Conservation (phyloP, 768 basidiomycete genomes). For the Boletus pseudo-olivaceus region DNA sequence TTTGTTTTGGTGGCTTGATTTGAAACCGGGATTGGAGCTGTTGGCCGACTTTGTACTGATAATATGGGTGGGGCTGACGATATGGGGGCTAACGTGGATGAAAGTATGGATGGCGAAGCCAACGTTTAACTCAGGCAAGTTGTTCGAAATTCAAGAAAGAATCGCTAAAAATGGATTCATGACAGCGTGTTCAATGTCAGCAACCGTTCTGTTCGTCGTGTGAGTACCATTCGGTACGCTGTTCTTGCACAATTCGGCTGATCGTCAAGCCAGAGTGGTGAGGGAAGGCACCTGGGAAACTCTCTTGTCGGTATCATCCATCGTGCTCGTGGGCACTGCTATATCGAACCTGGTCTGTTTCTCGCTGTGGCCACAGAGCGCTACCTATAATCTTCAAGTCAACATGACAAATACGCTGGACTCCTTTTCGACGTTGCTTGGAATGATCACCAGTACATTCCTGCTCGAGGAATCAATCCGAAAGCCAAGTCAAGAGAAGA, state of each 20-base stretch:
- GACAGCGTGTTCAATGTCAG: slow-evolving; percentile 79
- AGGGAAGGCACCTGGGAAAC: slow-evolving; percentile 84
- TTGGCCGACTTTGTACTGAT: slow-evolving; percentile 73
- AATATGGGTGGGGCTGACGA: slow-evolving; percentile 78
- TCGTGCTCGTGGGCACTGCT: slow-evolving; percentile 70
- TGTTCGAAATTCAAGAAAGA: background rate
- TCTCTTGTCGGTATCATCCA: slow-evolving; percentile 69
- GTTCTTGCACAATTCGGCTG: background rate
- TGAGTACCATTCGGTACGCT: slow-evolving; percentile 30
- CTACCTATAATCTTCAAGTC: slow-evolving; percentile 74
- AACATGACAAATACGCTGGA: slow-evolving; percentile 84
- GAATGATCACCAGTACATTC: slow-evolving; percentile 80
- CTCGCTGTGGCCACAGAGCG: slow-evolving; percentile 79
- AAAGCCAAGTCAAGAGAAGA: slow-evolving; percentile 53
- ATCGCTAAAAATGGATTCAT: background rate
- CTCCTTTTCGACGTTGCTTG: slow-evolving; percentile 84
- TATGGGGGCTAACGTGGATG: slow-evolving; percentile 82
- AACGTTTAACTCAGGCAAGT: slow-evolving; percentile 80
- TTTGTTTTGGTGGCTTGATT: slow-evolving; percentile 77
- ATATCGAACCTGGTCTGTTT: slow-evolving; percentile 87
- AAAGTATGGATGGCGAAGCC: slow-evolving; percentile 91
- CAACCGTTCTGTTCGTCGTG: slow-evolving; percentile 83
- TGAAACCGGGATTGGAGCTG: slow-evolving; percentile 65
- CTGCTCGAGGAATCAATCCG: slow-evolving; percentile 69
- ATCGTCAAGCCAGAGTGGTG: slow-evolving; percentile 52